Evolutionary conservation across 495 filamentous ascomycete genomes (phyloP).

Genomic region (Daldinia loculata): DNA sequence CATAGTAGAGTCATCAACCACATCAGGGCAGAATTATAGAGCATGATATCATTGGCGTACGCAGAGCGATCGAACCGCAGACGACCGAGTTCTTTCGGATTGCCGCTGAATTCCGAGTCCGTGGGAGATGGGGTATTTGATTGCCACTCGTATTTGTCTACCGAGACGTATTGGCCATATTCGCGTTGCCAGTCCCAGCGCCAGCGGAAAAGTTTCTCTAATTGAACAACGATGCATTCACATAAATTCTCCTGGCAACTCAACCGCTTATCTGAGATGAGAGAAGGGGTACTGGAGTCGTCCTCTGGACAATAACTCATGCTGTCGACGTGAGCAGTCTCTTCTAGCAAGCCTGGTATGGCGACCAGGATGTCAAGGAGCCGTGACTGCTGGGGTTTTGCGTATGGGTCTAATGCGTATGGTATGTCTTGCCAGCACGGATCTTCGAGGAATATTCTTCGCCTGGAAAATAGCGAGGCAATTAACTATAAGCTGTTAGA

Average conservation of each 20-base stretch:
- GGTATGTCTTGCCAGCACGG: constrained; percentile 31
- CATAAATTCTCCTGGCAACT: constrained; percentile 6
- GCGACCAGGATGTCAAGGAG: constrained; percentile 38
- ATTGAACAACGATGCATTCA: constrained; percentile 12
- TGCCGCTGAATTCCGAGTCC: not conserved
- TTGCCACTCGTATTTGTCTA: not conserved
- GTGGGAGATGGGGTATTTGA: not conserved
- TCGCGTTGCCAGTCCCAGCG: constrained; percentile 37
- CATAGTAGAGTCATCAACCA: constrained; percentile 39
- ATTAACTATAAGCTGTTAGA: constrained; percentile 25
- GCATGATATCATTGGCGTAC: constrained; percentile 30
- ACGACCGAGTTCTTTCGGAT: not conserved
- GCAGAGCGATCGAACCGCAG: constrained; percentile 29
- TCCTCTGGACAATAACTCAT: not conserved
- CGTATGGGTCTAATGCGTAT: constrained; percentile 25
- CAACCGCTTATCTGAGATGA: constrained; percentile 11
- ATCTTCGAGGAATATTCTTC: constrained; percentile 33
- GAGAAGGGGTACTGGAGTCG: not conserved
- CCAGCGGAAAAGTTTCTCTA: constrained; percentile 36
- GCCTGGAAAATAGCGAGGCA: constrained; percentile 29
- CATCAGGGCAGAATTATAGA: constrained; percentile 38
- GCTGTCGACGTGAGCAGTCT: constrained; percentile 13
- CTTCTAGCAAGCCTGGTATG: constrained; percentile 39
- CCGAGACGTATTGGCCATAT: constrained; percentile 24
- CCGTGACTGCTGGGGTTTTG: constrained; percentile 31